These are phyloP conservation scores for Diaporthe australafricana DNA, from an alignment of 2,329 filamentous ascomycete genomes.

Conservation along the genomic window DNA sequence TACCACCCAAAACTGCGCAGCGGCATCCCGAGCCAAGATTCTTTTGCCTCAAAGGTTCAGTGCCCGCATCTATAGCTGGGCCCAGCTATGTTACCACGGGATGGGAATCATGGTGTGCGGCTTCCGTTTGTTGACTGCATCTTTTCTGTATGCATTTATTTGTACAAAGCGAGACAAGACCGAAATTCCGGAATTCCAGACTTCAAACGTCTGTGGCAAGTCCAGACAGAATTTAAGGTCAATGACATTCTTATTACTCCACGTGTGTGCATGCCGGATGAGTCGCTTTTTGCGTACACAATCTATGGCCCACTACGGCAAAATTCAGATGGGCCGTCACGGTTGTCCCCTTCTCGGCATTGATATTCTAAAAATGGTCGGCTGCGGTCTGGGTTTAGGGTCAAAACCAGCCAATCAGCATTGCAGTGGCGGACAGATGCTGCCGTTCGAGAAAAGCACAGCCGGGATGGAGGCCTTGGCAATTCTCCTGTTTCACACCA, in stretches of 20 bases:
- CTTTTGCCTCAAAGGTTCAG: too few relatives aligned
- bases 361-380: not conserved
- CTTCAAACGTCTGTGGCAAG: not conserved
- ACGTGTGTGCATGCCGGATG: not conserved
- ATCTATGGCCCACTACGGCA: not conserved
- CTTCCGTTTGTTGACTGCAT: too few relatives aligned
- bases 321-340: too few relatives aligned
- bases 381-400: not conserved
- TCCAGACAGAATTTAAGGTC: not conserved
- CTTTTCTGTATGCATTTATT: too few relatives aligned
- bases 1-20: too few relatives aligned
- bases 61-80: too few relatives aligned
- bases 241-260: not conserved
- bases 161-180: not conserved
- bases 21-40: too few relatives aligned
- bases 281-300: not conserved
- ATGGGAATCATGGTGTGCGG: too few relatives aligned
- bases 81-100: too few relatives aligned
- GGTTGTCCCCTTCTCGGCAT: not conserved
- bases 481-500: not conserved
- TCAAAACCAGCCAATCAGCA: constrained; percentile 1
- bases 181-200: not conserved
- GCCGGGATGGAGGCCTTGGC: not conserved
- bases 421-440: not conserved
- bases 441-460: not conserved